phyloP scores from a whole-genome alignment of 192 early-diverging fungal genomes.

The Umbelopsis vinacea region DNA sequence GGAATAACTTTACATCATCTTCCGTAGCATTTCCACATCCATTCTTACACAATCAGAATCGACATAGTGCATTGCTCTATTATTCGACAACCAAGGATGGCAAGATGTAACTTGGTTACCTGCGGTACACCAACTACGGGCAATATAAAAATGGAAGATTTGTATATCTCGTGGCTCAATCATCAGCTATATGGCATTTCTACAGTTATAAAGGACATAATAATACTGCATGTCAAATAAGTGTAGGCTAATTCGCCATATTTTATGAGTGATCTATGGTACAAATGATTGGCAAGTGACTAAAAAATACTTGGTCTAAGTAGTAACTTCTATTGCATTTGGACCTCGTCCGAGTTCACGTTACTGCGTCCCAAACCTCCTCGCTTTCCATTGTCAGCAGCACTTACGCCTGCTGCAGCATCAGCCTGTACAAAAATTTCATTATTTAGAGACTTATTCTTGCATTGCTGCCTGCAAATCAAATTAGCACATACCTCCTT shows the following conservation, averaged over 20 bases:
- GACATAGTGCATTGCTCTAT: too few species aligned
- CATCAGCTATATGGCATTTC: too few species aligned
- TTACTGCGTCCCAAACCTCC: slow-evolving; percentile 26
- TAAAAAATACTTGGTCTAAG: neutral
- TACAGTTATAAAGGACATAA: too few species aligned
- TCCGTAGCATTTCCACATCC: too few species aligned
- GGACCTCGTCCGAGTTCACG: slow-evolving; percentile 14
- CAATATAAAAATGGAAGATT: too few species aligned
- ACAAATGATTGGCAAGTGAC: neutral
- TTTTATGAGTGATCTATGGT: slow-evolving; percentile 1
- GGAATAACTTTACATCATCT: too few species aligned
- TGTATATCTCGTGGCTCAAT: too few species aligned
- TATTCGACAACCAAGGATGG: too few species aligned
- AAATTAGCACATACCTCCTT: slow-evolving; percentile 64
- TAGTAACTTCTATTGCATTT: slow-evolving; percentile 24
- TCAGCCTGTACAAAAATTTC: slow-evolving; percentile 26
- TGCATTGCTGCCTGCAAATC: neutral
- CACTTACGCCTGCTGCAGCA: slow-evolving; percentile 39
- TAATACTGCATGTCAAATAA: too few species aligned
- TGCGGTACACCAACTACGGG: too few species aligned
- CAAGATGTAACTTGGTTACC: too few species aligned
- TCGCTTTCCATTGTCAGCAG: slow-evolving; percentile 42
- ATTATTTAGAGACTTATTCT: neutral
- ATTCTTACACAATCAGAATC: too few species aligned
- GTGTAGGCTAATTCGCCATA: slow-evolving; percentile 2